Base-by-base conservation (phyloP, 2,329 filamentous ascomycete species). In the Neoarthrinium moseri region DNA sequence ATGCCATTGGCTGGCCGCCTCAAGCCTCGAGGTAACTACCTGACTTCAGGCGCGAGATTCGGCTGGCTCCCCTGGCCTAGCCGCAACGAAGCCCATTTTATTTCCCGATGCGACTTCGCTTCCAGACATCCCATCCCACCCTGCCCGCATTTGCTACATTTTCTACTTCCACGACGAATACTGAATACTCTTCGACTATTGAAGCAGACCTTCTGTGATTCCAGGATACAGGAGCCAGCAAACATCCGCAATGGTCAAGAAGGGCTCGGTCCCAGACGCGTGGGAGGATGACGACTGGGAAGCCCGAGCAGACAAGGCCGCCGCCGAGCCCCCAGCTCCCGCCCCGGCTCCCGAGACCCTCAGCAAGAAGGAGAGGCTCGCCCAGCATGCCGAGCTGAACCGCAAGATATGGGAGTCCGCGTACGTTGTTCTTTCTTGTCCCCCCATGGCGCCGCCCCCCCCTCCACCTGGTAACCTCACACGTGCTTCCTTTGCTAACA, bases 271-370 rank as follows among this genome's bases (percentile, higher is more conserved):
- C 48, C 84, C 87, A 29, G 82, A 91, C 64, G 91, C 90, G 17
- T 96, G 92, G 92, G 90, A 92, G 26, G 78, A 73, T 53, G 85
- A 95, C 57, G 89, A 96, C 60, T 97, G 91, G 91, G 89, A 92
- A 64, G 70, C 73, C 5, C 79, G 87, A 61, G 89, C 87, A 47
- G 90, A 95, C 64, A 76, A 63, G 47, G 56, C 66, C 22, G 63
- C 66, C 33, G 63, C 71, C 18, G 62, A 66, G 38, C 59, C 55
- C 13, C 53, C 63, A 45, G 56, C 58, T 45, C 57, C 60, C 27
- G 58, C 58, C 41, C 61, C 65, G 15, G 33, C 35, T n/a, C 67
- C 69, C 55, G 64, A 64, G 36, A 66, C 66, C 34, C 65, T 90
- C 49, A 84, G 81, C 53, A 91, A 87, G 61, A 83, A 88, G 4